Base-by-base conservation (phyloP, 106 monocot genomes). In the Dioscorea alata region DNA sequence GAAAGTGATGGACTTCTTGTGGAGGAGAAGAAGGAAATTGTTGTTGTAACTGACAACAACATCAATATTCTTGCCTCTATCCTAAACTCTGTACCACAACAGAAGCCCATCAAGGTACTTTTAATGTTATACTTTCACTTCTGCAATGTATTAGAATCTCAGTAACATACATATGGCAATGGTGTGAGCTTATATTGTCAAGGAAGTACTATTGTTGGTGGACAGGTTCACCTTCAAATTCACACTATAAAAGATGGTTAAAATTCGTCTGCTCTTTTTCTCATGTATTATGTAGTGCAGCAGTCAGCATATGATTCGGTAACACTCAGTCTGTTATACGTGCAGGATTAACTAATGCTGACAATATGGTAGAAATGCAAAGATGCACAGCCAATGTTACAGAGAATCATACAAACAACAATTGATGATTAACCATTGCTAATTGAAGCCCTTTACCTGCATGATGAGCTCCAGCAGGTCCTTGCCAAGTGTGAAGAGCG, bases 11-110 rank as follows among this genome's bases (percentile, higher is more conserved):
- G 32, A 13, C 72, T 85, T 67, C 79, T 87, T 28, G 33, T 60
- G 18, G 91, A 91, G 73, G 84, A 88, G 75, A 91, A 88, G 73
- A 91, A 73, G 50, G 77, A 85, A 88, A 62, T 88, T 69, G 80
- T 91, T 60, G 59, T 68, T 19, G 71, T 80, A 13, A 60, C 85
- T 73, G 58, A 67, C 49, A 91, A 88, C 65, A 88, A 76, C 58
- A 56, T 85, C 6, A 84, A 91, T 21, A 70, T 87, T 50, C 62
- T 88, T 17, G 76, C 79, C 33, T 82, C 84, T 18, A 57, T 91
- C 17, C 22, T 84, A 76, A 82, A 69, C 70, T 73, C 81, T 19
- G 76, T 77, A 33, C 31, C 58, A 2, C 42, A 42, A 42, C 57
- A 84, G 48, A 28, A 84, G 70, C 25, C 65, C 13, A 64, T 66